Evolutionary conservation across 2,329 filamentous ascomycete genomes (phyloP).

Genomic region (Karstenula rhodostoma): DNA sequence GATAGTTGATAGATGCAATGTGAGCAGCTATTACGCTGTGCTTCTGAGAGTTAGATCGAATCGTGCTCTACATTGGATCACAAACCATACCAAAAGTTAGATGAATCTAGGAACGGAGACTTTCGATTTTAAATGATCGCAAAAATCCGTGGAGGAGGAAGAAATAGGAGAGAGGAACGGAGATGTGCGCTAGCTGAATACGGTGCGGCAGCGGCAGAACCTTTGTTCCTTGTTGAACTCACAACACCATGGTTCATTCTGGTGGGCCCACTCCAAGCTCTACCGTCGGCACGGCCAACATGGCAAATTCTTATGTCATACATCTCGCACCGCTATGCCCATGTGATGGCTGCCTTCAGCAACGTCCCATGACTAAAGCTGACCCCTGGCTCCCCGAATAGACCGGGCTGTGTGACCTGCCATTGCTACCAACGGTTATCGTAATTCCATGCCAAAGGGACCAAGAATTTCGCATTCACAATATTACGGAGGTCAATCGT

Average conservation of each 20-base stretch:
- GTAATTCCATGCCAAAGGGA: too few relatives aligned
- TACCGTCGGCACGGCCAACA: neutral
- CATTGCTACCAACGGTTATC: neutral
- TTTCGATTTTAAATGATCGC: neutral
- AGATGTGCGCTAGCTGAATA: neutral
- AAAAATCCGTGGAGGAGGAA: neutral
- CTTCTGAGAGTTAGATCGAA: neutral
- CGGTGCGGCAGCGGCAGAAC: neutral
- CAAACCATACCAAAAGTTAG: too few relatives aligned
- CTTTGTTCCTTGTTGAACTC: neutral
- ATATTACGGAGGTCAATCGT: neutral
- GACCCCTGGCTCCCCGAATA: neutral
- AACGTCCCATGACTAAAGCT: conserved; percentile 4
- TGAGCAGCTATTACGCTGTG: neutral
- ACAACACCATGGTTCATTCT: neutral
- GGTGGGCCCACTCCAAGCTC: neutral
- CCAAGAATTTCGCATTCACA: neutral
- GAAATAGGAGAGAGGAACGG: neutral
- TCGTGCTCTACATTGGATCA: neutral
- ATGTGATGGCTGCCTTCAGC: neutral
- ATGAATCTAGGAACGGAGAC: neutral
- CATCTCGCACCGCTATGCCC: neutral
- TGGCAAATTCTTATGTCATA: neutral
- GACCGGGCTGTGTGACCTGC: neutral
- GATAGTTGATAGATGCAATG: neutral